phyloP scores from a whole-genome alignment of 495 filamentous ascomycete species.

The Rhizodiscina lignyota region DNA sequence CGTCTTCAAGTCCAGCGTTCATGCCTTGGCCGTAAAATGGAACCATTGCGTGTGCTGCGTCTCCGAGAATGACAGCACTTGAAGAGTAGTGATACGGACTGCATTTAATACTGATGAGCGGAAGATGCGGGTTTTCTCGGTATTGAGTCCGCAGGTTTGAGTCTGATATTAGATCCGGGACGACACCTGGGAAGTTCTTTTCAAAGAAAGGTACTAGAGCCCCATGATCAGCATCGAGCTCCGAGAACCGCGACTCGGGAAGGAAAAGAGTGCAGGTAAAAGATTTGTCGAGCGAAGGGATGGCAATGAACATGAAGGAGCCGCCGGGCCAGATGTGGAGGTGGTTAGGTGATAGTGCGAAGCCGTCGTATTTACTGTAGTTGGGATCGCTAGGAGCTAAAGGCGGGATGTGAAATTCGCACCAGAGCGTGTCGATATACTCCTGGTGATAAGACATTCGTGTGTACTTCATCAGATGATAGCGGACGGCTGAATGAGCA shows the following conservation, averaged over 20 bases:
- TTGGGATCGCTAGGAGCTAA: too few relatives aligned
- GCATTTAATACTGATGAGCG: conserved; percentile 85
- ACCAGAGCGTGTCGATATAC: conserved; percentile 96
- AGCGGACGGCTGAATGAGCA: conserved; percentile 76
- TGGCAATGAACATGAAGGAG: conserved; percentile 94
- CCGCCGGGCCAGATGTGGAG: conserved; percentile 94
- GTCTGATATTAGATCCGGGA: conserved; percentile 57
- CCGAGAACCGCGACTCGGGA: conserved; percentile 38
- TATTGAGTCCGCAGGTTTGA: conserved; percentile 56
- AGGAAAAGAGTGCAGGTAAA: conserved; percentile 96
- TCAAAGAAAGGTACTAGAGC: conserved; percentile 58
- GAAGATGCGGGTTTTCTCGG: conserved; percentile 65
- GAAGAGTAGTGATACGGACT: conserved; percentile 64
- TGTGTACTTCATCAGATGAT: conserved; percentile 85
- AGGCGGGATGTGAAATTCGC: conserved; percentile 75
- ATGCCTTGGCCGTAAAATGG: conserved; percentile 38
- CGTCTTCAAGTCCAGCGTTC: conserved; percentile 27
- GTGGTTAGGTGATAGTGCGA: conserved; percentile 72
- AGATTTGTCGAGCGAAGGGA: conserved; percentile 71
- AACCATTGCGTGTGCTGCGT: conserved; percentile 94
- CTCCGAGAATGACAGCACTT: conserved; percentile 74
- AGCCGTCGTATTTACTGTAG: conserved; percentile 36
- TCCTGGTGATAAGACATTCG: conserved; percentile 83
- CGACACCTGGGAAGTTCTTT: conserved; percentile 69
- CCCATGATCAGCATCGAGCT: conserved; percentile 37